These are phyloP conservation scores for Rhodotorula sp. DNA, from an alignment of 1,284 basidiomycete genomes.

Conservation along the genomic window DNA sequence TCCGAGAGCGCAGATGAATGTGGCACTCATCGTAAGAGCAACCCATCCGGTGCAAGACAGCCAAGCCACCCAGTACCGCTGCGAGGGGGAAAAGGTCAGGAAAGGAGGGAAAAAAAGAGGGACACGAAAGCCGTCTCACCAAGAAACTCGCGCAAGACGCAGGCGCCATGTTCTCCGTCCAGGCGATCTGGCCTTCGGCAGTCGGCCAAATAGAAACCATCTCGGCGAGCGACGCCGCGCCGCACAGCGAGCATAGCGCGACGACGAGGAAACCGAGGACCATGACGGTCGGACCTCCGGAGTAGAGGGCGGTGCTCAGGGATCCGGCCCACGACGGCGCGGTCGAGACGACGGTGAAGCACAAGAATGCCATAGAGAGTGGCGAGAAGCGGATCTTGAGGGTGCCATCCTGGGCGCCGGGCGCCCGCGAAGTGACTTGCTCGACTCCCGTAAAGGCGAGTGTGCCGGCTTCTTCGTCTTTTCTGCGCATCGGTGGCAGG, in stretches of 20 bases:
- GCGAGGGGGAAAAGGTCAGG: not conserved
- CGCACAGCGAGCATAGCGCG: not conserved
- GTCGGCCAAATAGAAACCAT: slow-evolving; percentile 4
- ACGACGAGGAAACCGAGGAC: slow-evolving; percentile 13
- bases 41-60: not conserved
- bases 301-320: not conserved
- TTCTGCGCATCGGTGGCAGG: not conserved
- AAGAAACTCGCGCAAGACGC: not conserved
- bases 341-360: not conserved
- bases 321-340: slow-evolving; percentile 3
- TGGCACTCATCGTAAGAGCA: not conserved
- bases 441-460: not conserved
- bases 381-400: slow-evolving; percentile 5
- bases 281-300: slow-evolving; percentile 2
- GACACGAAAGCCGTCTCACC: not conserved
- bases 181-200: slow-evolving; percentile 13
- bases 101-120: not conserved
- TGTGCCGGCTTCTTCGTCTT: not conserved
- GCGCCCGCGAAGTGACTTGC: not conserved
- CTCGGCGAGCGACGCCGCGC: slow-evolving; percentile 14
- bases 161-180: slow-evolving; percentile 9
- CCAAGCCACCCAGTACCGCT: slow-evolving; percentile 8
- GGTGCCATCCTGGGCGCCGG: not conserved
- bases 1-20: not conserved
- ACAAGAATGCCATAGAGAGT: not conserved